These are phyloP conservation scores for Aspergillus ibericus DNA, from an alignment of 2,329 filamentous ascomycete species.

Conservation along the genomic window DNA sequence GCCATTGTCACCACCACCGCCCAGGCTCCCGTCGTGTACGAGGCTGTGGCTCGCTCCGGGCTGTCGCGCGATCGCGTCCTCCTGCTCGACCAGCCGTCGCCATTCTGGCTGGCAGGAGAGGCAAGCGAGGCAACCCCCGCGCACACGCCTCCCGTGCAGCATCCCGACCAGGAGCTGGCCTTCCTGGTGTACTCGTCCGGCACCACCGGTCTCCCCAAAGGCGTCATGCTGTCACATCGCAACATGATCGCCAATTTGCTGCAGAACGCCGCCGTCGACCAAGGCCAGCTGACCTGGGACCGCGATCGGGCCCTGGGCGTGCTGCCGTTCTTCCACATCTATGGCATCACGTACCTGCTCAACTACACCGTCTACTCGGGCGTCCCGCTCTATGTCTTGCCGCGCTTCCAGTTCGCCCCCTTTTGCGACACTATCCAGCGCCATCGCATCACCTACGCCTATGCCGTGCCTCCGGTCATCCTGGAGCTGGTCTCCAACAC, in stretches of 20 bases:
- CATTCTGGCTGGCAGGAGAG: neutral
- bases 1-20: constrained; percentile 14
- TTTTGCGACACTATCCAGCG: constrained; percentile 16
- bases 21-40: constrained; percentile 2
- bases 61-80: constrained; percentile 11
- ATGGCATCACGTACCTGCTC: constrained; percentile 19
- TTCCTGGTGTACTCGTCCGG: constrained; percentile 31
- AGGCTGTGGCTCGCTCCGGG: constrained; percentile 11
- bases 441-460: constrained; percentile 15
- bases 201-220: constrained; percentile 30
- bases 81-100: constrained; percentile 12
- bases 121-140: neutral
- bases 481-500: constrained; percentile 14
- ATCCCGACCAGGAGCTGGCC: constrained; percentile 8
- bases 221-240: constrained; percentile 20
- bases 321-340: constrained; percentile 21
- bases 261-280: constrained; percentile 9
- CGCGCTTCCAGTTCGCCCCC: constrained; percentile 12
- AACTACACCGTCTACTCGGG: constrained; percentile 15
- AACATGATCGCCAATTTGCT: constrained; percentile 18
- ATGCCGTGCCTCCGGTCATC: constrained; percentile 16
- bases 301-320: constrained; percentile 14
- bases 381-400: constrained; percentile 10
- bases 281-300: constrained; percentile 8
- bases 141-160: constrained; percentile 1